These are phyloP conservation scores for Kodamaea hsintzibuensis DNA, from an alignment of 805 yeast genomes.

Conservation along the genomic window DNA sequence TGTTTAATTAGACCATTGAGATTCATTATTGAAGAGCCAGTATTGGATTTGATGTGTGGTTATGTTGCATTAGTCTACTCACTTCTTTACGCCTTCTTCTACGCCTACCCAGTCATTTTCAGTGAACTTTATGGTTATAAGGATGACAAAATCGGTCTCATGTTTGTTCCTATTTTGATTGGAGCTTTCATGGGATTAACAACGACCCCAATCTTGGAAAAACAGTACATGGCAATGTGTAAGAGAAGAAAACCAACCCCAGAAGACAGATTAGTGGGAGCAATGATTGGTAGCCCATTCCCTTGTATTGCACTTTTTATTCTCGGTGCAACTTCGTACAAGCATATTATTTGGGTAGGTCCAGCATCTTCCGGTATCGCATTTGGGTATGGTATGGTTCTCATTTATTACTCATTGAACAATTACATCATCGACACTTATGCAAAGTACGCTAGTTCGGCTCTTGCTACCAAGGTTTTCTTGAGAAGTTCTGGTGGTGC, in stretches of 20 bases:
- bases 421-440: conserved; percentile 90
- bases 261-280: conserved; percentile 78
- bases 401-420: conserved; percentile 58
- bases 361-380: conserved; percentile 61
- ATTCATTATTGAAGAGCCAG: conserved; percentile 80
- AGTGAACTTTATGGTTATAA: conserved; percentile 71
- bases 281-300: conserved; percentile 80
- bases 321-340: conserved; percentile 74
- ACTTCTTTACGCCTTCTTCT: conserved; percentile 89
- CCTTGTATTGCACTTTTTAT: conserved; percentile 80
- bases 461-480: conserved; percentile 79
- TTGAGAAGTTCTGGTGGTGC: conserved; percentile 84
- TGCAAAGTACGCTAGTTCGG: conserved; percentile 76
- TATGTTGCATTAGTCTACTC: conserved; percentile 89
- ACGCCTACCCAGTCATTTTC: conserved; percentile 91
- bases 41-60: conserved; percentile 76
- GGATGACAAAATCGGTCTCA: conserved; percentile 78
- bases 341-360: conserved; percentile 68
- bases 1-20: conserved; percentile 79
- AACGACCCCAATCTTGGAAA: conserved; percentile 75
- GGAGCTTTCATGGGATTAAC: conserved; percentile 76
- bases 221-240: conserved; percentile 51
- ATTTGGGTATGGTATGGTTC: conserved; percentile 62
- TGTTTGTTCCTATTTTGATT: conserved; percentile 86
- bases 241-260: conserved; percentile 65